Base-by-base conservation (phyloP, 768 basidiomycete species). In the Russula olivacea region DNA sequence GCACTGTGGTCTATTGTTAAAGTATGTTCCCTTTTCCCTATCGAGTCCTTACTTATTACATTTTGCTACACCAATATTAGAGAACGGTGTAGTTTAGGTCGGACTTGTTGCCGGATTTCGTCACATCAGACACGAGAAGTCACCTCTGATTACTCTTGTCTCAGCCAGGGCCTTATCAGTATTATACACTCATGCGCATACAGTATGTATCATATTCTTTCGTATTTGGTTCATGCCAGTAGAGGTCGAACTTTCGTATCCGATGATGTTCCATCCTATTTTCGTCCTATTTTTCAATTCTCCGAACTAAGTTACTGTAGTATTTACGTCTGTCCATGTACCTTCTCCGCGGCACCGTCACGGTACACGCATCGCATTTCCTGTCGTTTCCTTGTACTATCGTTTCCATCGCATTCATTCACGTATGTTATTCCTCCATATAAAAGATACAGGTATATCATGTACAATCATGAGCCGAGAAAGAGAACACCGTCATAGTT, bases 1-100 rank as follows among this genome's bases (percentile, higher is more conserved):
- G 73, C 85, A 34, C 87, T 90, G 70, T 92, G 89, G 89, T 87
- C 90, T 6, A 77, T 83, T 30, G 86, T 91, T 58, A 91, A 89
- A 77, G 89, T 88, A 67, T 11, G 79, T 66, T 38, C 21, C 19
- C 1, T 45, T 14, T 30, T 38, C 32, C 0, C 3, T 1, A 2
- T 9, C 6, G 15, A 38, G 43, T n/a, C 3, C 19, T 14, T 14
- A 17, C 14, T 36, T 25, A 4, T 59, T 11, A 25, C 43, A 23
- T n/a, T 11, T 51, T 23, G 1, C 14, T n/a, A 1, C 5, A 25
- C 15, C 23, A 17, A 50, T 23, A n/a, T 28, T 28, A 64, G 63
- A 59, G 63, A 55, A 64, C 63, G 6, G 63, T 64, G 6, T 64
- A 64, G 40, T 34, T 34, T 11, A 17, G 30, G 28, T 17, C 4